Evolutionary conservation across 768 basidiomycete species (phyloP).

Genomic region (Suillus discolor): DNA sequence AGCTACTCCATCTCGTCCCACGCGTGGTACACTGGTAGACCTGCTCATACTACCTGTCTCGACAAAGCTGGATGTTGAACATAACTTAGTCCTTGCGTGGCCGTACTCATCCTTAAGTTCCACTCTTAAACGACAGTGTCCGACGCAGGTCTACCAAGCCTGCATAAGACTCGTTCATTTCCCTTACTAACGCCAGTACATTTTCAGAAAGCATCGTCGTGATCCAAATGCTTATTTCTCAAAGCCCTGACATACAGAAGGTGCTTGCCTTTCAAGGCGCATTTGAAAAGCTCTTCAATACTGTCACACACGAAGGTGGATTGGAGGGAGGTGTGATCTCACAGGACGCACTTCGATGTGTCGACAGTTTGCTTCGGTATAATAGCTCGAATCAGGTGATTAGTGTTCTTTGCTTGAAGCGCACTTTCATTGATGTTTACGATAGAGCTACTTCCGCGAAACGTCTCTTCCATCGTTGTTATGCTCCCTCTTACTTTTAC

Average conservation of each 20-base stretch:
- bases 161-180: slow-evolving; percentile 4
- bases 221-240: slow-evolving; percentile 77
- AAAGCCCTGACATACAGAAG: slow-evolving; percentile 95
- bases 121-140: background rate
- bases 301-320: slow-evolving; percentile 85
- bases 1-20: background rate
- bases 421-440: slow-evolving; percentile 18
- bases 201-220: slow-evolving; percentile 78
- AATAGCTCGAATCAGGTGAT: slow-evolving; percentile 92
- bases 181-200: slow-evolving; percentile 1
- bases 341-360: slow-evolving; percentile 82
- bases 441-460: slow-evolving; percentile 94
- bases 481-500: slow-evolving; percentile 71
- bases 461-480: slow-evolving; percentile 71
- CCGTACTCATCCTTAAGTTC: background rate
- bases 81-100: background rate
- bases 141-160: slow-evolving; percentile 1
- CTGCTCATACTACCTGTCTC: slow-evolving; percentile 10
- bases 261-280: slow-evolving; percentile 95
- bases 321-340: slow-evolving; percentile 88
- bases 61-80: background rate
- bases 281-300: slow-evolving; percentile 93
- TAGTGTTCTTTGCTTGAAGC: slow-evolving; percentile 14
- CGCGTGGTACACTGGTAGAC: slow-evolving; percentile 11
- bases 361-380: slow-evolving; percentile 86